Evolutionary conservation across 345 rosid species (phyloP).

Genomic region (Geranium brycei): DNA sequence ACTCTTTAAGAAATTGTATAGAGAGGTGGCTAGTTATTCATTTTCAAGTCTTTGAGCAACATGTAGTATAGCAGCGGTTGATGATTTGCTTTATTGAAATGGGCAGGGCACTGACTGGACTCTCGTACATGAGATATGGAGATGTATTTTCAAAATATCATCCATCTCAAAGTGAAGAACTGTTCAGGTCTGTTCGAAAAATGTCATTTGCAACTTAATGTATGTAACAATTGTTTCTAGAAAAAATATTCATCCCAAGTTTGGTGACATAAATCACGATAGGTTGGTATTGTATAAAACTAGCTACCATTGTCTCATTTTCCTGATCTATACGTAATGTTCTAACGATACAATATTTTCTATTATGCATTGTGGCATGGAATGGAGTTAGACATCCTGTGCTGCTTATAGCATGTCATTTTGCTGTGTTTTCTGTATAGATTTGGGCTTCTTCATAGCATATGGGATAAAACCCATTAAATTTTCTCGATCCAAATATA

Average conservation of each 20-base stretch:
- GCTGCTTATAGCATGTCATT: neutral
- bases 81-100: slow-evolving; percentile 14
- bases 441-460: too few species aligned
- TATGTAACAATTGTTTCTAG: too few species aligned
- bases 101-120: slow-evolving; percentile 54
- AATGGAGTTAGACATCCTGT: neutral
- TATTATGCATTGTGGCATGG: neutral
- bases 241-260: neutral
- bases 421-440: neutral
- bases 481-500: too few species aligned
- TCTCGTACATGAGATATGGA: slow-evolving; percentile 88
- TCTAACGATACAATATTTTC: neutral
- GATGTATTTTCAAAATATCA: slow-evolving; percentile 80
- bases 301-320: neutral
- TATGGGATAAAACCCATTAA: too few species aligned
- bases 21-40: slow-evolving; percentile 54
- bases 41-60: neutral
- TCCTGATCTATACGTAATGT: neutral
- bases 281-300: neutral
- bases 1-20: slow-evolving; percentile 69
- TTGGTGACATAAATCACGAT: neutral
- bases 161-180: slow-evolving; percentile 61
- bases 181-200: slow-evolving; percentile 40
- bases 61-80: neutral
- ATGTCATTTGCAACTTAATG: too few species aligned